Percentiles rank a stretch among this genome's conserved stretches.
Evolutionary conservation across 2,329 filamentous ascomycete species (phyloP).

Genomic region (Polychaeton citri): DNA sequence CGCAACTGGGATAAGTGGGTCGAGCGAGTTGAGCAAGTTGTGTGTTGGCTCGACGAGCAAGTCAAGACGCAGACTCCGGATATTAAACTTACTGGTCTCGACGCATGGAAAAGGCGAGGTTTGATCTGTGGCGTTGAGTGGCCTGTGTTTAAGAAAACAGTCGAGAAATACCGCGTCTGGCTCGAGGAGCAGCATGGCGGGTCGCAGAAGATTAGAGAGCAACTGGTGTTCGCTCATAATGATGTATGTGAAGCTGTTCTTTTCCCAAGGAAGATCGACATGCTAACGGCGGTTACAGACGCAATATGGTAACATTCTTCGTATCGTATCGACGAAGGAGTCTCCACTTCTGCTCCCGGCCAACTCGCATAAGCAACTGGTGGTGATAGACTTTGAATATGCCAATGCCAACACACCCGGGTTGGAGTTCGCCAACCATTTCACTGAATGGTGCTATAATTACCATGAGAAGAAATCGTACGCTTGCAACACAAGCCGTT

Average conservation of each 20-base stretch:
- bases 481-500: constrained; percentile 53
- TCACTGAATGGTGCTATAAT: constrained; percentile 96
- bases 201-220: constrained; percentile 50
- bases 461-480: constrained; percentile 62
- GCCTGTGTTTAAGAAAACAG: constrained; percentile 58
- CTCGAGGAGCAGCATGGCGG: constrained; percentile 62
- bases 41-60: constrained; percentile 47
- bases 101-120: constrained; percentile 57
- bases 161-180: constrained; percentile 65
- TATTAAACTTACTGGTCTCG: constrained; percentile 25
- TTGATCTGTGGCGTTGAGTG: constrained; percentile 76
- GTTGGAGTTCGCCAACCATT: constrained; percentile 93
- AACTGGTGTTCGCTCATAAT: constrained; percentile 90
- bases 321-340: constrained; percentile 53
- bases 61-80: constrained; percentile 34
- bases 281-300: constrained; percentile 42
- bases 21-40: constrained; percentile 48
- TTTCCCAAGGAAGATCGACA: neutral
- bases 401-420: constrained; percentile 77
- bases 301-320: constrained; percentile 95
- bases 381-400: constrained; percentile 98
- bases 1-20: constrained; percentile 94
- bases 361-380: constrained; percentile 88
- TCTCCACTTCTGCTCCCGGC: constrained; percentile 78
- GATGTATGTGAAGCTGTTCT: constrained; percentile 47